Base-by-base conservation (phyloP, 2,329 filamentous ascomycete species). In the Penicillium sp. region DNA sequence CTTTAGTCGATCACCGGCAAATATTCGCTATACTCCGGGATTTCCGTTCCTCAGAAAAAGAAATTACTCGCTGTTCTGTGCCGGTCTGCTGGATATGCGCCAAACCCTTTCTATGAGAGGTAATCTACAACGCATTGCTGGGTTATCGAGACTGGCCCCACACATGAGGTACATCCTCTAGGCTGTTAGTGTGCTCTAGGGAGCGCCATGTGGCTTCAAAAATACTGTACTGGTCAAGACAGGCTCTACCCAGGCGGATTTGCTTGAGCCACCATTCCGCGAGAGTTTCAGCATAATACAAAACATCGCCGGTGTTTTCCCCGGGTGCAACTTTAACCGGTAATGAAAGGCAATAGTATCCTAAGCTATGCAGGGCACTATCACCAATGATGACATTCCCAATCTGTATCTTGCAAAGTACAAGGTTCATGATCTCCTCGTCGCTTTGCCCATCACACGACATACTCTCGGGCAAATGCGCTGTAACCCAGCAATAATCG, bases 181-280 rank as follows among this genome's bases (percentile, higher is more conserved):
- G 19, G 25, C 40, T 46, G 10, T 53, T 27, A 10, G 25, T 47
- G 13, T 53, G 50, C 33, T 38, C 41, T 4, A 27, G 5, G 8
- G 40, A 9, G n/a, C 31, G 40, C 10, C 11, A n/a, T 5, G 31
- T 21, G 25, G 50, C 41, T n/a, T 53, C 15, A 36, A 53, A 53
- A 31, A 39, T 29, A 46, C 50, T 38, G 23, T 46, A 47, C 33
- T 53, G 41, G 33, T 53, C 50, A 47, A 53, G 31, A 48, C 25
- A 47, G 13, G 15, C 50, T n/a, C 13, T 29, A 34, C 33, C 41
- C 4, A 53, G 9, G 4, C 50, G 50, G 13, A 53, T 39, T 19
- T 47, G 33, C n/a, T n/a, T 36, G 15, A 53, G 41, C 33, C 50
- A 53, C 41, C 50, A 39, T 31, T 29, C 43, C 2, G 19, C 29